These are phyloP conservation scores for Botrytis elliptica DNA, from an alignment of 2,329 filamentous ascomycete genomes.

Conservation along the genomic window DNA sequence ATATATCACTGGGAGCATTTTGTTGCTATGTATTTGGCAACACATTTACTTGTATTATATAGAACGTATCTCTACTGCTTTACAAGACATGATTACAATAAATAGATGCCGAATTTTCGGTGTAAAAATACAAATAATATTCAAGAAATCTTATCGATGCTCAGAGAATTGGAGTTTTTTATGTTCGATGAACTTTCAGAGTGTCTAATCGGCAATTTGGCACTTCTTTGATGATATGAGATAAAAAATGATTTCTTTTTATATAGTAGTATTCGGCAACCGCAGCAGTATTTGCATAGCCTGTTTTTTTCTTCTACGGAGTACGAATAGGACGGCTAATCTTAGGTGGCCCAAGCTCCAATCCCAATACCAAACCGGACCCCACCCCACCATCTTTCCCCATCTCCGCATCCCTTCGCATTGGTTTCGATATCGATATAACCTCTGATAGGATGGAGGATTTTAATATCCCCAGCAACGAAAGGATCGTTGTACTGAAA, in stretches of 20 bases:
- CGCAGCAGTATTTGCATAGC: too few species aligned
- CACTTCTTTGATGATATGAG: not conserved
- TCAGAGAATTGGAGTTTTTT: not conserved
- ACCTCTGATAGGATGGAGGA: too few species aligned
- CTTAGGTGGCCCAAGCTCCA: too few species aligned
- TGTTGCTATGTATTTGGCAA: not conserved
- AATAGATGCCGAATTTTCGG: not conserved
- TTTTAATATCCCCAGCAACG: too few species aligned
- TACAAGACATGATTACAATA: not conserved
- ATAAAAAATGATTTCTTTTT: not conserved
- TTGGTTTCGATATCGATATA: too few species aligned
- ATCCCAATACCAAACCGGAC: too few species aligned
- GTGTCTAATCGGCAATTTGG: not conserved
- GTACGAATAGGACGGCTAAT: too few species aligned
- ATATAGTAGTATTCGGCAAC: too few species aligned
- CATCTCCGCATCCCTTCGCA: too few species aligned
- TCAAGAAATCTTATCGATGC: not conserved
- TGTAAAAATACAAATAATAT: not conserved
- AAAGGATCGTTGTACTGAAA: too few species aligned
- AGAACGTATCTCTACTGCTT: not conserved
- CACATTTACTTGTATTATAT: not conserved
- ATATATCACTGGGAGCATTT: not conserved
- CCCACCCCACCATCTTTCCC: too few species aligned
- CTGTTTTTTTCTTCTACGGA: too few species aligned
- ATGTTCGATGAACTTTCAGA: not conserved